Conservation (phyloP, 495 filamentous ascomycete genomes). For the Talaromyces thailandensis region DNA sequence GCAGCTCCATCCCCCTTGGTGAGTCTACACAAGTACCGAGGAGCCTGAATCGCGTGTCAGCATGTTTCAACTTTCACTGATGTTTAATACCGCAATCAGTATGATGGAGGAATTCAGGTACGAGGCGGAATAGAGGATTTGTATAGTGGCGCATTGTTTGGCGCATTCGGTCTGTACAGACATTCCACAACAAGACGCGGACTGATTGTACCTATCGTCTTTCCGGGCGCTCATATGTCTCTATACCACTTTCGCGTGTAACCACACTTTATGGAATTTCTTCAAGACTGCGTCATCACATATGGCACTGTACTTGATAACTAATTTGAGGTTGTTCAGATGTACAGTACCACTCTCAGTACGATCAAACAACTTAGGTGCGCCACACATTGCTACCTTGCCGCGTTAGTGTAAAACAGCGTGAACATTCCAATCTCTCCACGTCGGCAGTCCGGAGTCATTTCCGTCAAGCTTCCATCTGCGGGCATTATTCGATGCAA, state of each 20-base stretch:
- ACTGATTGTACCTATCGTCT: background rate
- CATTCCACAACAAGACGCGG: background rate
- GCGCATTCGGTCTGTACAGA: background rate
- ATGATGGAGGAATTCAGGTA: background rate
- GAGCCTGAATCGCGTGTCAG: background rate
- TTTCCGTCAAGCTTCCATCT: background rate
- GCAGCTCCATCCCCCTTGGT: background rate
- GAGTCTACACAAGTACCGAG: background rate
- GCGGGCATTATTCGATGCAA: background rate
- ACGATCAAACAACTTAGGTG: background rate
- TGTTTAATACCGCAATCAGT: background rate
- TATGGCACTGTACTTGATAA: background rate
- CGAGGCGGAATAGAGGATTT: background rate
- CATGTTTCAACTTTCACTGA: background rate
- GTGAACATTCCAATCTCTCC: background rate
- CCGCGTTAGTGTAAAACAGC: background rate
- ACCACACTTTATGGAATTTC: background rate
- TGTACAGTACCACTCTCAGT: background rate
- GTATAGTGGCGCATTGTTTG: background rate
- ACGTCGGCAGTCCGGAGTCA: background rate
- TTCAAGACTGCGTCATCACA: background rate
- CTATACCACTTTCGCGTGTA: background rate
- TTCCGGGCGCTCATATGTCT: background rate
- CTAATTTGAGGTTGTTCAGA: background rate
- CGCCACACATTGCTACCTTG: background rate